Evolutionary conservation across 176 grass and related monocot species (phyloP).

Genomic region (Aegilops bicornis): DNA sequence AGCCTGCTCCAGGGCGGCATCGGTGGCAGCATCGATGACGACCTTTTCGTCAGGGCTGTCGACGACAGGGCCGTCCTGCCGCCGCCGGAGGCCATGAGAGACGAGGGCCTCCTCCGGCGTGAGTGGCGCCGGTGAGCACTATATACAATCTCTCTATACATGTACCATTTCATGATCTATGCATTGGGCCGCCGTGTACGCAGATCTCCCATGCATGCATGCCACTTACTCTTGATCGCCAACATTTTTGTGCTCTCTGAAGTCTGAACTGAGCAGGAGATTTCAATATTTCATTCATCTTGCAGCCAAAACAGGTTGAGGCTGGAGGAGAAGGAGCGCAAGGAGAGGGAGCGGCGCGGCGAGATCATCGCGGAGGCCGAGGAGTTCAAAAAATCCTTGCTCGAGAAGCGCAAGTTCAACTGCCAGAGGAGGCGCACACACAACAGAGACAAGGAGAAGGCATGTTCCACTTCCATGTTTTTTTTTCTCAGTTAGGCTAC

Average conservation of each 20-base stretch:
- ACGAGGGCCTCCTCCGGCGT: conserved; percentile 59
- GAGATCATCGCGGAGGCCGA: conserved; percentile 68
- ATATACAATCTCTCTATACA: background rate
- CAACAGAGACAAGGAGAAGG: conserved; percentile 79
- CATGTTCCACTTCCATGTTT: background rate
- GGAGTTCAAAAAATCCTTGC: conserved; percentile 61
- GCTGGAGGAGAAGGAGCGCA: conserved; percentile 66
- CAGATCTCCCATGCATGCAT: background rate
- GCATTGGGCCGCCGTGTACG: background rate
- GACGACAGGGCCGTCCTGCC: conserved; percentile 49
- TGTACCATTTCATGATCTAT: background rate
- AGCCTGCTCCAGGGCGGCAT: conserved; percentile 7
- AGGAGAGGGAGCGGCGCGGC: conserved; percentile 60
- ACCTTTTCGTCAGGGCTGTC: background rate
- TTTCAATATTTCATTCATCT: background rate
- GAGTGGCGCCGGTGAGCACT: conserved; percentile 66
- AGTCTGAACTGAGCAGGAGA: too few species aligned
- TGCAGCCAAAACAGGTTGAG: conserved; percentile 55
- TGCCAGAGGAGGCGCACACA: conserved; percentile 42
- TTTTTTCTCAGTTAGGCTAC: background rate
- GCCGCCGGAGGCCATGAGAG: conserved; percentile 53
- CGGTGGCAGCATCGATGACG: conserved; percentile 21
- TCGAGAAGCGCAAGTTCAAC: conserved; percentile 55
- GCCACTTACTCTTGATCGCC: background rate
- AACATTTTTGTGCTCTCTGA: background rate